Conservation (phyloP, 1,139 yeast species). For the Kodamaea alishanica region DNA sequence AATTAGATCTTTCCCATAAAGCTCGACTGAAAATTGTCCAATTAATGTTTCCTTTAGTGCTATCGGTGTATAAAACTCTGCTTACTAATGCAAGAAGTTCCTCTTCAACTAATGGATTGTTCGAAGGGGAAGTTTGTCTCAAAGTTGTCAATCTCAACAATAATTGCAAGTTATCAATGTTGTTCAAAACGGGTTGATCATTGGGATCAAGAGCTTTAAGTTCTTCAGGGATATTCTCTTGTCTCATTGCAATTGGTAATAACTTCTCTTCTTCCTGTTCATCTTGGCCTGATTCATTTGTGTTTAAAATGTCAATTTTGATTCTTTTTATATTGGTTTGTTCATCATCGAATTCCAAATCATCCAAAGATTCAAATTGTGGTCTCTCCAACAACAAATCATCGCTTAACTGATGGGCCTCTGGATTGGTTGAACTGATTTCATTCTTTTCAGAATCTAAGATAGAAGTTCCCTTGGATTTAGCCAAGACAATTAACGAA, state of each 20-base stretch:
- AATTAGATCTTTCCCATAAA: slow-evolving; percentile 82
- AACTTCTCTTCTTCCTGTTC: slow-evolving; percentile 33
- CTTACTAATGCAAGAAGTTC: slow-evolving; percentile 72
- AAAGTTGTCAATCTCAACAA: slow-evolving; percentile 63
- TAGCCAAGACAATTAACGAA: slow-evolving; percentile 76
- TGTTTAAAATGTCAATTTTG: slow-evolving; percentile 29
- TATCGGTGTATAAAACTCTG: slow-evolving; percentile 56
- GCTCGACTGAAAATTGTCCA: slow-evolving; percentile 84
- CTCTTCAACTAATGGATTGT: slow-evolving; percentile 70
- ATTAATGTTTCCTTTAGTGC: slow-evolving; percentile 44
- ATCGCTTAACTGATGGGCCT: slow-evolving; percentile 62
- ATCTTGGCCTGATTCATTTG: slow-evolving; percentile 17
- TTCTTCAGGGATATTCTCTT: slow-evolving; percentile 58
- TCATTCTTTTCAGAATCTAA: slow-evolving; percentile 20
- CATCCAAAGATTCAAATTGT: slow-evolving; percentile 56
- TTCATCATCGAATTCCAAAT: slow-evolving; percentile 34
- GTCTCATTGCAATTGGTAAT: slow-evolving; percentile 58
- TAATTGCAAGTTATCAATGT: slow-evolving; percentile 69
- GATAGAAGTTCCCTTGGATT: slow-evolving; percentile 36
- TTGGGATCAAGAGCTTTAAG: slow-evolving; percentile 71
- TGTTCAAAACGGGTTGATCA: slow-evolving; percentile 68
- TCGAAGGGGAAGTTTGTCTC: slow-evolving; percentile 69
- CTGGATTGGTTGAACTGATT: slow-evolving; percentile 36
- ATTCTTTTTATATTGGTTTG: slow-evolving; percentile 36
- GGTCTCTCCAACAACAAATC: slow-evolving; percentile 81